Conservation (phyloP, 176 grass and related monocot species). For the Zizania latifolia region DNA sequence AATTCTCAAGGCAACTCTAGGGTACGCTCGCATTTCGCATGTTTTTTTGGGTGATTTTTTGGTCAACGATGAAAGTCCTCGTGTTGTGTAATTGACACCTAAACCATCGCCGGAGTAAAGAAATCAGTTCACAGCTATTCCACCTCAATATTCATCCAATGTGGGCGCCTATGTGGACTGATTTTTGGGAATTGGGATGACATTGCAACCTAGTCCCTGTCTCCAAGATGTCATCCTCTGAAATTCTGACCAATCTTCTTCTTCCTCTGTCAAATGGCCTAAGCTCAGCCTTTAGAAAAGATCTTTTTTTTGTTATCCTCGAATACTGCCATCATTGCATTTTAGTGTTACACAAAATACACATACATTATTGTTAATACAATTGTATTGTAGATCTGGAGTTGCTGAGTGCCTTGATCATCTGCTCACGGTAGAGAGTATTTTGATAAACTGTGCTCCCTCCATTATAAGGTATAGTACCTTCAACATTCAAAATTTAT, state of each 20-base stretch:
- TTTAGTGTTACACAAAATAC: not conserved
- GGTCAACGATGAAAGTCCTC: not conserved
- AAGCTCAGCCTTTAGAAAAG: not conserved
- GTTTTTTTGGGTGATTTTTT: not conserved
- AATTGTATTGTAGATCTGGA: not conserved
- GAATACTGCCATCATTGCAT: not conserved
- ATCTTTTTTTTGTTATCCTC: not conserved
- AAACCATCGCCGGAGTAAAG: not conserved
- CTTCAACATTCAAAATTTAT: no score
- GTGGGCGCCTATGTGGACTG: no score
- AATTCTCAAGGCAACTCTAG: not conserved
- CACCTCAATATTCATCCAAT: no score
- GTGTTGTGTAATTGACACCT: not conserved
- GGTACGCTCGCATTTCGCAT: no score
- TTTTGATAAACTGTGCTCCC: constrained; percentile 9
- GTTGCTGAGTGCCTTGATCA: not conserved
- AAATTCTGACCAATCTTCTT: not conserved
- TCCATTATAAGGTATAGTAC: no score
- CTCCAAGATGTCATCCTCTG: not conserved
- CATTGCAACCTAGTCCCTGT: no score
- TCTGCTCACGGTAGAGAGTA: not conserved
- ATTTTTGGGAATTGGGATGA: no score
- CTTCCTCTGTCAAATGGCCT: not conserved
- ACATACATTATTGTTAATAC: not conserved
- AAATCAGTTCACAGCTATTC: no score